Evolutionary conservation across 345 rosid genomes (phyloP).

Genomic region (Fremontodendron californicum): DNA sequence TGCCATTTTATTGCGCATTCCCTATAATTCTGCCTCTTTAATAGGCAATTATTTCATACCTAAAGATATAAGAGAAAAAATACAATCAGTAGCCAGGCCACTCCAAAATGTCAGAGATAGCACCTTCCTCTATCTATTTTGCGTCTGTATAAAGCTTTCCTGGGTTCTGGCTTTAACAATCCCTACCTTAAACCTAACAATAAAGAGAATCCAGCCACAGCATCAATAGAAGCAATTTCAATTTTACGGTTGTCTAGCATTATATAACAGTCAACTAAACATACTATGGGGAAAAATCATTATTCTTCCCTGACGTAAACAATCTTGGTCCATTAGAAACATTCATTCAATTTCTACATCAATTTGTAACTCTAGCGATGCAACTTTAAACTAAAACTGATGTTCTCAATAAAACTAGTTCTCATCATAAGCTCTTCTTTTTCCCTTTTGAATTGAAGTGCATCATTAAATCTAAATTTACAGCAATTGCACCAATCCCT

Average conservation of each 20-base stretch:
- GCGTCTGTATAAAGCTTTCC: background rate
- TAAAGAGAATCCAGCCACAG: background rate
- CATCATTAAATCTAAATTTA: background rate
- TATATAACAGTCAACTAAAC: background rate
- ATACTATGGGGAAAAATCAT: background rate
- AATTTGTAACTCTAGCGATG: background rate
- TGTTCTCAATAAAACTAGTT: background rate
- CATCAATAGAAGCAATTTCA: conserved; percentile 4
- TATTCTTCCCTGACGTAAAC: background rate
- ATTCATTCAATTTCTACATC: background rate
- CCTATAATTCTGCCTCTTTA: conserved; percentile 7
- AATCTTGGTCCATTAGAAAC: background rate
- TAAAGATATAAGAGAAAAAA: background rate
- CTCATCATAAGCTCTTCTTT: background rate
- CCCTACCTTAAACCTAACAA: background rate
- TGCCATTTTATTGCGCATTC: background rate
- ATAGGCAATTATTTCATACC: conserved; percentile 10
- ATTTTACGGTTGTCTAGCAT: background rate
- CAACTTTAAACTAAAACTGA: background rate
- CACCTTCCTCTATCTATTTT: conserved; percentile 5
- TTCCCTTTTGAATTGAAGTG: background rate
- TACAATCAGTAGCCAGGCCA: conserved; percentile 12
- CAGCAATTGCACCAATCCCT: background rate
- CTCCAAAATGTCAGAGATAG: conserved; percentile 1
- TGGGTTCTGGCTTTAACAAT: background rate